These are phyloP conservation scores for Irpex rosettiformis DNA, from an alignment of 1,284 basidiomycete genomes.

Conservation along the genomic window DNA sequence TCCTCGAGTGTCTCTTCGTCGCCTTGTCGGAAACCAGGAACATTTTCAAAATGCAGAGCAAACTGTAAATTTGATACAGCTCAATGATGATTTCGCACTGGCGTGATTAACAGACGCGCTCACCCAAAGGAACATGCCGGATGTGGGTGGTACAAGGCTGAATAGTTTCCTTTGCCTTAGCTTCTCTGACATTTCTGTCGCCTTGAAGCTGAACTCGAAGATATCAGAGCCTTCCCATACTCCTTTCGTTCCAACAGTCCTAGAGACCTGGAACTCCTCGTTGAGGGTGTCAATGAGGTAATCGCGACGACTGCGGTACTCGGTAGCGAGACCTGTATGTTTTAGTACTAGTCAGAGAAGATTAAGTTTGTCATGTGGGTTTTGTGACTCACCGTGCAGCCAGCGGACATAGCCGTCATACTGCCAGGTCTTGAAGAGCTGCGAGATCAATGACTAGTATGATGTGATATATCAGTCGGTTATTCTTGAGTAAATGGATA, in stretches of 20 bases:
- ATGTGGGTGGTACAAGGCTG: conserved; percentile 68
- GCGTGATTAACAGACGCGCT: no score
- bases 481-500: neutral
- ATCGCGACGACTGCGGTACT: conserved; percentile 59
- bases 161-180: conserved; percentile 39
- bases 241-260: conserved; percentile 27
- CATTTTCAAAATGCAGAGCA: conserved; percentile 59
- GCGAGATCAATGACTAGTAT: conserved; percentile 52
- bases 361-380: neutral
- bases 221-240: conserved; percentile 39
- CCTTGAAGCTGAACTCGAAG: conserved; percentile 40
- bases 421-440: conserved; percentile 65
- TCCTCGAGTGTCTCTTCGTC: conserved; percentile 46
- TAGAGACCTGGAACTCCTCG: conserved; percentile 48
- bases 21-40: conserved; percentile 44
- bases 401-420: conserved; percentile 73
- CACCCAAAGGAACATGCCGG: conserved; percentile 72
- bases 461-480: neutral
- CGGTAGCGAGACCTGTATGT: conserved; percentile 44
- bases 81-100: no score
- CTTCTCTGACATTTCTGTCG: conserved; percentile 39
- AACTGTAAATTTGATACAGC: conserved; percentile 51
- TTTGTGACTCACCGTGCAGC: conserved; percentile 50
- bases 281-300: conserved; percentile 54
- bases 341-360: neutral